Conservation (phyloP, 805 yeast genomes). For the Candida pseudofarinosa region DNA sequence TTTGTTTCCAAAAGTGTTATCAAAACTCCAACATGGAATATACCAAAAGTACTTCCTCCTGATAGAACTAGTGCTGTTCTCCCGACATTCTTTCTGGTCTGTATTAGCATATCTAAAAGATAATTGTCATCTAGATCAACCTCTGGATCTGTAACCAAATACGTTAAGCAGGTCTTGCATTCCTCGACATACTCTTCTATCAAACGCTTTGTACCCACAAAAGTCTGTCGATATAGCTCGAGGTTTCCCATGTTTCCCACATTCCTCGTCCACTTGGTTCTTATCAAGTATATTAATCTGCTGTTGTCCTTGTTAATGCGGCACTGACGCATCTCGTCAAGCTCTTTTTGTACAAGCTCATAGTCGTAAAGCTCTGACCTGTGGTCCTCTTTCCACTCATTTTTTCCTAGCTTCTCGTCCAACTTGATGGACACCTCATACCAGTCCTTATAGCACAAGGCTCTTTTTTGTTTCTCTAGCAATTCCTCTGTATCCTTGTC, state of each 20-base stretch:
- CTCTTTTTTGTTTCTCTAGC: conserved; percentile 26
- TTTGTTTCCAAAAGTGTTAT: conserved; percentile 71
- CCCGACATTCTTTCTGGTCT: conserved; percentile 88
- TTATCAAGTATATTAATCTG: conserved; percentile 62
- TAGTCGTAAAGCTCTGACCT: conserved; percentile 73
- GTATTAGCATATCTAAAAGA: conserved; percentile 72
- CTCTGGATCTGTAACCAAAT: conserved; percentile 33
- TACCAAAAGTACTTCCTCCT: conserved; percentile 94
- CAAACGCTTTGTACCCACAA: conserved; percentile 78
- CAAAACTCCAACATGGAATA: conserved; percentile 88
- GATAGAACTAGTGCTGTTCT: conserved; percentile 91
- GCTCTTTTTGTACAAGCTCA: conserved; percentile 48
- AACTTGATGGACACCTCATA: conserved; percentile 53
- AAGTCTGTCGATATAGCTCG: conserved; percentile 69
- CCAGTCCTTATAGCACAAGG: conserved; percentile 62
- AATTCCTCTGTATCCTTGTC: conserved; percentile 17
- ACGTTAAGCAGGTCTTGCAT: conserved; percentile 50
- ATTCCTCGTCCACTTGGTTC: conserved; percentile 84
- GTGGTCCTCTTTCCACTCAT: conserved; percentile 65
- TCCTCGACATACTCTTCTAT: conserved; percentile 83
- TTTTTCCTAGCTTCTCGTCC: conserved; percentile 61
- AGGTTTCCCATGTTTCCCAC: conserved; percentile 84
- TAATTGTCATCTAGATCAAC: conserved; percentile 60
- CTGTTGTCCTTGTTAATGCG: conserved; percentile 55
- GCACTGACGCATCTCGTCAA: conserved; percentile 56